phyloP scores from a whole-genome alignment of 164 flowering plant species.

The Stephania japonica region DNA sequence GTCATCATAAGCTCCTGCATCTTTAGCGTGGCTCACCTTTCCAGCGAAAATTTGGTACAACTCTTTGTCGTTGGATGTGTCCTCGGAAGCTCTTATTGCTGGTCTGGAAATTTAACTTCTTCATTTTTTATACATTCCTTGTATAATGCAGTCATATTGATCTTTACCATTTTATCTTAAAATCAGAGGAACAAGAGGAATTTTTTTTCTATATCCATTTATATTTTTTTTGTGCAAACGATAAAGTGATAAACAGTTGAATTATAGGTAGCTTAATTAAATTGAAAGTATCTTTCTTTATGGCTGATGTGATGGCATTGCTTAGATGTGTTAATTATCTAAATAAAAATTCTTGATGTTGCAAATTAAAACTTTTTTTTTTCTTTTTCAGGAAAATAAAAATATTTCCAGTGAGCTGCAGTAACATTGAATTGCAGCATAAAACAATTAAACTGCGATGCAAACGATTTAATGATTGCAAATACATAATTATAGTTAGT shows the following conservation, averaged over 20 bases:
- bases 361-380: no score
- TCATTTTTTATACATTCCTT: slow-evolving; percentile 63
- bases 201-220: neutral
- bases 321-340: no score
- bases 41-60: slow-evolving; percentile 65
- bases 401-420: no score
- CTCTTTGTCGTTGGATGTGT: slow-evolving; percentile 63
- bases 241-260: neutral
- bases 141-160: slow-evolving; percentile 64
- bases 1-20: slow-evolving; percentile 59
- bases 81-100: slow-evolving; percentile 78
- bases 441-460: no score
- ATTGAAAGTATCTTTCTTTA: neutral
- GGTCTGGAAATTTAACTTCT: slow-evolving; percentile 67
- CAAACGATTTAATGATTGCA: no score
- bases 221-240: no score
- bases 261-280: neutral
- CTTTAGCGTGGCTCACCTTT: slow-evolving; percentile 73
- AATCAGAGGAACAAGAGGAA: neutral
- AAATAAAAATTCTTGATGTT: no score
- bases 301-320: neutral
- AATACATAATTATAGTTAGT: no score
- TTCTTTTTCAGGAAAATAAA: no score
- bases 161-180: slow-evolving; percentile 32
- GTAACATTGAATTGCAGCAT: no score